phyloP scores from a whole-genome alignment of 495 filamentous ascomycete genomes.

The Margaritispora aquatica region DNA sequence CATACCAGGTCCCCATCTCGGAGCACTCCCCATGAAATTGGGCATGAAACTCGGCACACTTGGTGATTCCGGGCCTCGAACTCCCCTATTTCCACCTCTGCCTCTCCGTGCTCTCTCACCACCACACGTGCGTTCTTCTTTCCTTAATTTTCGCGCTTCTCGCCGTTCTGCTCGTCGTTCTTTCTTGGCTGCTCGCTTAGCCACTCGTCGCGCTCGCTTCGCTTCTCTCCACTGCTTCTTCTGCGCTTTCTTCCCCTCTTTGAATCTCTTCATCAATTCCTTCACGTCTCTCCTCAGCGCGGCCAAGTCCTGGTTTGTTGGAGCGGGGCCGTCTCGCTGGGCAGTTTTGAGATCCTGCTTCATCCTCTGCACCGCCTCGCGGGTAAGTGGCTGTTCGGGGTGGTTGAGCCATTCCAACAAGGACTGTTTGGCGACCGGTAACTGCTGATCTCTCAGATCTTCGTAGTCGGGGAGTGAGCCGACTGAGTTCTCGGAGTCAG shows the following conservation, averaged over 20 bases:
- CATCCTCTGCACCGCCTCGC: constrained; percentile 28
- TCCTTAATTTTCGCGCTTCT: constrained; percentile 4
- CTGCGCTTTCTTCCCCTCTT: constrained; percentile 35
- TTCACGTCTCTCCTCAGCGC: constrained; percentile 34
- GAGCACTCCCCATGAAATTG: too few relatives aligned
- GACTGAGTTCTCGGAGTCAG: constrained; percentile 31
- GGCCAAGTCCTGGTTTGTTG: constrained; percentile 17
- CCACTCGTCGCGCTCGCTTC: constrained; percentile 13
- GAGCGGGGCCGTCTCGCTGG: constrained; percentile 18
- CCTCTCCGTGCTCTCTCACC: neutral
- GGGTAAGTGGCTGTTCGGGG: constrained; percentile 39
- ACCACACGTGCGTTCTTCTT: neutral
- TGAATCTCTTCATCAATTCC: constrained; percentile 32
- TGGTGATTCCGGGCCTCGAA: neutral
- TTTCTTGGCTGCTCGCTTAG: constrained; percentile 25
- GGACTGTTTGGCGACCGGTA: constrained; percentile 30
- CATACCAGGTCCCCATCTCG: neutral
- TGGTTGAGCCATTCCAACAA: constrained; percentile 35
- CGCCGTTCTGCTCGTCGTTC: constrained; percentile 22
- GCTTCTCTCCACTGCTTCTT: constrained; percentile 19
- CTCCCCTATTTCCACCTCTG: neutral
- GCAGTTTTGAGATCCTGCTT: constrained; percentile 35
- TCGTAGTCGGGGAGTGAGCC: constrained; percentile 42
- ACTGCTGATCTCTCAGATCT: constrained; percentile 34
- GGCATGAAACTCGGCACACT: neutral